A percentile compares a stretch with the other conserved stretches of the same genome.
phyloP scores from a whole-genome alignment of 2,329 filamentous ascomycete genomes.

The Colletotrichum acutatum region DNA sequence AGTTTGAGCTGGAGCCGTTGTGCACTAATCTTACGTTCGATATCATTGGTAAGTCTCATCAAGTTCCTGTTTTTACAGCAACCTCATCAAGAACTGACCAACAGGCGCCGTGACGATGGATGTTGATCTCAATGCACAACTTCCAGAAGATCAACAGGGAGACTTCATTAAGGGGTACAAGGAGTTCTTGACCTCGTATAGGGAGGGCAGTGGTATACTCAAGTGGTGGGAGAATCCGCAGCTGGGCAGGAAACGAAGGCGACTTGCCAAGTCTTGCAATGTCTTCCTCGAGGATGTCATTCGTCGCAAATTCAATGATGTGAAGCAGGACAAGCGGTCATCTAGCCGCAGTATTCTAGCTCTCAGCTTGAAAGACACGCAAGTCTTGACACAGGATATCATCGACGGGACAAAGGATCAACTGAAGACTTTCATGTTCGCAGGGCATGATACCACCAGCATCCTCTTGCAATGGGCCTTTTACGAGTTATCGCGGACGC shows the following conservation, averaged over 20 bases:
- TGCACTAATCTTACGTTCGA: constrained; percentile 51
- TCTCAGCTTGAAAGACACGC: constrained; percentile 44
- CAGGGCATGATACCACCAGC: constrained; percentile 54
- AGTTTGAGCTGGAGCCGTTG: constrained; percentile 38
- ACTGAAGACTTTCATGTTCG: constrained; percentile 53
- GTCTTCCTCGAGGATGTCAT: constrained; percentile 40
- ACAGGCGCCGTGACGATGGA: constrained; percentile 47
- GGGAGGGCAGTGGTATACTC: constrained; percentile 33
- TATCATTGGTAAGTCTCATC: constrained; percentile 42
- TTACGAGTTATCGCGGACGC: constrained; percentile 49
- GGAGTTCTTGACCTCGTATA: constrained; percentile 40
- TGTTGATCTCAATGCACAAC: constrained; percentile 47
- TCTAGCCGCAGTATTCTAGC: constrained; percentile 46
- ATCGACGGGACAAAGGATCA: constrained; percentile 48
- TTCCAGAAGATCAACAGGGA: constrained; percentile 37
- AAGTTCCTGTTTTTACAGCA: accelerated
- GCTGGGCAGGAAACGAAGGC: constrained; percentile 34
- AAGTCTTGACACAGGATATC: constrained; percentile 41
- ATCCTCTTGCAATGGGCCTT: constrained; percentile 49
- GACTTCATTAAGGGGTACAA: constrained; percentile 45
- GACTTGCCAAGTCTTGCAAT: constrained; percentile 39
- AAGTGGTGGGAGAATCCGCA: constrained; percentile 39
- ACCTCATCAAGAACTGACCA: constrained; percentile 1
- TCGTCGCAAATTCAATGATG: constrained; percentile 38
- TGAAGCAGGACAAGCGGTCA: constrained; percentile 10